Base-by-base conservation (phyloP, 2,329 filamentous ascomycete genomes). In the Fusarium buharicum region DNA sequence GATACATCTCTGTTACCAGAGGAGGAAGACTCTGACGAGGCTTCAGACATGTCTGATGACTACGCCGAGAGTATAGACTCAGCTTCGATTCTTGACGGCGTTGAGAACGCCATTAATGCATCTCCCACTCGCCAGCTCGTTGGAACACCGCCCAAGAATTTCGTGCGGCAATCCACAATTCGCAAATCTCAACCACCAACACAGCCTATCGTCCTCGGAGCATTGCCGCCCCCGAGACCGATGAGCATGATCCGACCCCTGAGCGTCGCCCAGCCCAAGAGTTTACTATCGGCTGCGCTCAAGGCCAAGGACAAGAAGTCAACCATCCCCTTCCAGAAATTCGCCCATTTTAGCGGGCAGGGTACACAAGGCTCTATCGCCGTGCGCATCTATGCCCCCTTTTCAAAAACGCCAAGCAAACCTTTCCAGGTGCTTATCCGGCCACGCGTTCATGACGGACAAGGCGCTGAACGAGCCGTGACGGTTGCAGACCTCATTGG, bases 401-500 rank as follows among this genome's bases (percentile, higher is more conserved):
- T 89, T 65, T 90, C 89, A 14, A 82, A 83, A 12, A 84, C 84
- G 20, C 81, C 88, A 0, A 83, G 82, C 14, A 87, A 87, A 65
- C 86, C 89, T 0, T 85, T 88, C 41, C 89, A 93, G 70, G 86
- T 94, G 4, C 83, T 90, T 14, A 88, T 94, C 43, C 82, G 88
- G 20, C 85, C 88, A 43, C 86, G 84, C 33, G 84, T 91, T 14
- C 88, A 91, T 64, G 85, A 90, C 55, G 88, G 88, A 18, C 85
- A 90, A 54, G 82, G 83, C 30, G 73, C 72, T 7, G 84, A 88
- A 60, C 79, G 86, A 18, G 81, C 84, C 3, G 89, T 92, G 17
- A 89, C 87, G 0, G 90, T 95, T 13, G 86, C 88, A 1, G 91
- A 96, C 68, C 83, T 93, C n/a, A 93, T 96, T 63, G 92, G 91